These are phyloP conservation scores for Daldinia concentrica DNA, from an alignment of 495 filamentous ascomycete genomes.

Conservation along the genomic window DNA sequence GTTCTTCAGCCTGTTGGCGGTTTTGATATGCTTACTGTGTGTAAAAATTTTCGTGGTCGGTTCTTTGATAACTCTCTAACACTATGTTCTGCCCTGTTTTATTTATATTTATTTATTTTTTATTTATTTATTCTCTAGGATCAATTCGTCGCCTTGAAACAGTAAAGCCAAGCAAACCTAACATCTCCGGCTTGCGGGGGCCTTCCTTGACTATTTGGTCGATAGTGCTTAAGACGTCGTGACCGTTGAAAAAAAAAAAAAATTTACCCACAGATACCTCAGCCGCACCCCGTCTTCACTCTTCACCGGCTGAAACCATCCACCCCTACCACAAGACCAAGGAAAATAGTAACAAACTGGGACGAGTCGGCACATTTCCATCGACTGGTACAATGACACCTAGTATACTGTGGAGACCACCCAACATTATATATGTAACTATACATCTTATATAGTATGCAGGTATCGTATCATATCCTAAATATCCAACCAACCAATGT, in stretches of 20 bases:
- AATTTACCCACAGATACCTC: conserved; percentile 14
- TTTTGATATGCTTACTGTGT: not conserved
- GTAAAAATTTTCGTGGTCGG: not conserved
- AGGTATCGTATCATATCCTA: not conserved
- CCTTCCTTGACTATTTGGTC: conserved; percentile 4
- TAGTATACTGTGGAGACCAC: not conserved
- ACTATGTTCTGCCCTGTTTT: not conserved
- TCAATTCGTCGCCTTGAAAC: conserved; percentile 27
- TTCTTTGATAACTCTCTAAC: not conserved
- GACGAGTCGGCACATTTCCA: conserved; percentile 32
- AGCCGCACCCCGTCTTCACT: conserved; percentile 29
- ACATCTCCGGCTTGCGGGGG: not conserved
- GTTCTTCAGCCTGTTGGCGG: not conserved
- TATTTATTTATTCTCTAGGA: not conserved
- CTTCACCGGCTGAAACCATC: conserved; percentile 30
- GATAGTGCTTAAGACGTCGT: conserved; percentile 15
- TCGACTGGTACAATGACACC: not conserved
- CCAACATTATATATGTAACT: not conserved
- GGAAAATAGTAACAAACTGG: conserved; percentile 1
- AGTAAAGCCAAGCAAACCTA: conserved; percentile 35
- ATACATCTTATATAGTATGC: not conserved
- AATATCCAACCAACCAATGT: too few relatives aligned
- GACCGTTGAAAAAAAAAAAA: conserved; percentile 29
- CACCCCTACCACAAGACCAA: conserved; percentile 14
- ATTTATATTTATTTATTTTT: not conserved